Conservation (phyloP, 495 filamentous ascomycete genomes). For the Glutinoglossum americanum region DNA sequence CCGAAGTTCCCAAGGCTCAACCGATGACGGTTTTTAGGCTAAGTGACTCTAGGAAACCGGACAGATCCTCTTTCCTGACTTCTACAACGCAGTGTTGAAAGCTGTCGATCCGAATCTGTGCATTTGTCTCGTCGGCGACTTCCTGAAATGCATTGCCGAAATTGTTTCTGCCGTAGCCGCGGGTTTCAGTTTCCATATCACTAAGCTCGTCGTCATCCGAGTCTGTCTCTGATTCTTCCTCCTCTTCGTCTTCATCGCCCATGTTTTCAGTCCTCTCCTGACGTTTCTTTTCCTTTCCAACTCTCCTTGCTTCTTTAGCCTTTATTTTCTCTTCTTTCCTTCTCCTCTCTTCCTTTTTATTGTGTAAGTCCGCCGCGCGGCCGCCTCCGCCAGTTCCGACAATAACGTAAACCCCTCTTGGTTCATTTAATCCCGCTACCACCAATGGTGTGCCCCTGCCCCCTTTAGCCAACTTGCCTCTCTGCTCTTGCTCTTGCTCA, state of each 20-base stretch:
- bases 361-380: conserved; percentile 21
- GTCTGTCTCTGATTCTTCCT: conserved; percentile 35
- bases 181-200: conserved; percentile 17
- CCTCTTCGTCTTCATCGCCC: conserved; percentile 35
- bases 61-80: conserved; percentile 84
- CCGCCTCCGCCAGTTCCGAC: conserved; percentile 74
- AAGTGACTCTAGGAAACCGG: conserved; percentile 74
- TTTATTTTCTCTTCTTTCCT: neutral
- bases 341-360: conserved; percentile 10
- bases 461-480: conserved; percentile 41
- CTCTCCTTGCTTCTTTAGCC: conserved; percentile 1
- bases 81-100: conserved; percentile 97
- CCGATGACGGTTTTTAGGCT: conserved; percentile 86
- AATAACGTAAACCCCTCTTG: conserved; percentile 69
- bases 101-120: conserved; percentile 77
- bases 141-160: conserved; percentile 95
- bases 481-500: conserved; percentile 39
- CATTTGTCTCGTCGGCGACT: conserved; percentile 77
- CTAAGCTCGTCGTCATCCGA: conserved; percentile 38
- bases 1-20: too few relatives aligned
- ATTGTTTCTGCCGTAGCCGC: conserved; percentile 53
- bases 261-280: conserved; percentile 27
- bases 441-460: conserved; percentile 69
- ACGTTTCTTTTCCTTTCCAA: conserved; percentile 16
- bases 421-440: conserved; percentile 73